phyloP scores from a whole-genome alignment of 108 stramenopile genomes.

The Tribonema minus region DNA sequence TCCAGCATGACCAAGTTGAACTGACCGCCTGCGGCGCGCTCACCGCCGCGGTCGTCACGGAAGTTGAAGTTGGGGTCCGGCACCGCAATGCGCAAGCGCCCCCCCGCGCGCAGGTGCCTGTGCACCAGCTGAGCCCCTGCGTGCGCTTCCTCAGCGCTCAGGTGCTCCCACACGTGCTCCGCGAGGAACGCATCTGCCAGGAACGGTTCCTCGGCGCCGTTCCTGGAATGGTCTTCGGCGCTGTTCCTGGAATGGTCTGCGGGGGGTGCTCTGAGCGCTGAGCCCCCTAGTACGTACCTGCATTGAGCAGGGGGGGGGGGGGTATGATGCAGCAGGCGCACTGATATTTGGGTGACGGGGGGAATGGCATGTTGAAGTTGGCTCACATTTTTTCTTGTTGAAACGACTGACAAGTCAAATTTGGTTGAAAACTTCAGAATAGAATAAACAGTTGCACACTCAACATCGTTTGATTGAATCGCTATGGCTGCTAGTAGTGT shows the following conservation, averaged over 20 bases:
- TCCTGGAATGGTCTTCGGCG: too few species aligned
- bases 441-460: too few species aligned
- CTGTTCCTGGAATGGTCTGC: not conserved
- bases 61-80: constrained; percentile 1
- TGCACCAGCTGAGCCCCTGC: not conserved
- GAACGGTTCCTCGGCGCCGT: too few species aligned
- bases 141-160: constrained; percentile 8
- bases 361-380: too few species aligned
- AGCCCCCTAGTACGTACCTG: not conserved
- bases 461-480: too few species aligned
- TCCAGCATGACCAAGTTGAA: not conserved
- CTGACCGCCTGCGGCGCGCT: not conserved
- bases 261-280: not conserved
- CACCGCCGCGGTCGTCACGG: not conserved
- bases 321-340: not conserved
- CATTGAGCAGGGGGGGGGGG: not conserved
- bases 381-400: too few species aligned
- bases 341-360: not conserved
- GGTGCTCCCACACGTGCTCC: constrained; percentile 36
- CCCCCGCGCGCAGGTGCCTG: constrained; percentile 1
- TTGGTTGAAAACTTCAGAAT: too few species aligned
- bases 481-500: too few species aligned
- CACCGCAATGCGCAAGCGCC: constrained; percentile 14
- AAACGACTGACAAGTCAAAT: too few species aligned
- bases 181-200: constrained; percentile 7